These are phyloP conservation scores for Ganoderma resinaceum DNA, from an alignment of 1,284 basidiomycete genomes.

Conservation along the genomic window DNA sequence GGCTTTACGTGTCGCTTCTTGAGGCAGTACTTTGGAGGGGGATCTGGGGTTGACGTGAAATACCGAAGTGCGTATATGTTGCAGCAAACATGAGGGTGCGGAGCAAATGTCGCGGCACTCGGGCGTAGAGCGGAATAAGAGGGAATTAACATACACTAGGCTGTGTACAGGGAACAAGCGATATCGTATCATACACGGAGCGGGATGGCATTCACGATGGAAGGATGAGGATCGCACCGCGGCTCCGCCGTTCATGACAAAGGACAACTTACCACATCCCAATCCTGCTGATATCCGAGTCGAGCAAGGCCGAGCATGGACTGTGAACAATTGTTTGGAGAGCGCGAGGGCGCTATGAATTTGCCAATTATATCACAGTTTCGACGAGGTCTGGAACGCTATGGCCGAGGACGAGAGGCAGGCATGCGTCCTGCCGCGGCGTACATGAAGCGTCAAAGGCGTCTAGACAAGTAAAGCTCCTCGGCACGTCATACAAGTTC, in stretches of 20 bases:
- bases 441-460: neutral
- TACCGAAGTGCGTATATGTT: neutral
- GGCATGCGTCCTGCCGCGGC: neutral
- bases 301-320: no score
- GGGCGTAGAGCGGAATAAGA: neutral
- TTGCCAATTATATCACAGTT: neutral
- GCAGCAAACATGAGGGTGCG: neutral
- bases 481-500: neutral
- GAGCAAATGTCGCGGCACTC: constrained; percentile 1
- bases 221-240: neutral
- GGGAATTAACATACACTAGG: neutral
- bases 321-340: neutral
- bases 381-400: neutral
- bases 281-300: neutral
- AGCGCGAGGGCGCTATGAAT: neutral
- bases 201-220: neutral
- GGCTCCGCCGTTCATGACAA: neutral
- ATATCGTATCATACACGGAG: neutral
- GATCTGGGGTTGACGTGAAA: neutral
- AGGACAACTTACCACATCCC: neutral
- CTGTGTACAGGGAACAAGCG: neutral
- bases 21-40: neutral
- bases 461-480: neutral
- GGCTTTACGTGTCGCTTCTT: neutral
- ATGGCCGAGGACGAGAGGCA: neutral